Conservation (phyloP, 2,329 filamentous ascomycete species). For the Diaporthe capsici region DNA sequence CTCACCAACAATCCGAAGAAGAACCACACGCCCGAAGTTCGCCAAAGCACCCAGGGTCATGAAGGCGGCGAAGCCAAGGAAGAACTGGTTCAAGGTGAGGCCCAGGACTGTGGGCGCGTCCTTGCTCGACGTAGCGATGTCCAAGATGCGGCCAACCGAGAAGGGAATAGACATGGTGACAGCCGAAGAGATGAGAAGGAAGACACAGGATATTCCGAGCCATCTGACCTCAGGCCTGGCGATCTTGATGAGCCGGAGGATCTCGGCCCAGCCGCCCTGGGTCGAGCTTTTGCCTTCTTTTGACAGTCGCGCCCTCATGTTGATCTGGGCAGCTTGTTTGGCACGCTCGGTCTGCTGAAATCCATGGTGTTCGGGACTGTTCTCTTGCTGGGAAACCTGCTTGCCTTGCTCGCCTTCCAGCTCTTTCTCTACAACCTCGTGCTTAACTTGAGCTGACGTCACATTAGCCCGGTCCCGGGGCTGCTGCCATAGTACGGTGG, state of each 20-base stretch:
- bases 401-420: conserved; percentile 42
- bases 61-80: conserved; percentile 81
- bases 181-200: conserved; percentile 89
- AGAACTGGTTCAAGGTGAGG: conserved; percentile 88
- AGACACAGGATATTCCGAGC: conserved; percentile 83
- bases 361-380: conserved; percentile 49
- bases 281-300: conserved; percentile 78
- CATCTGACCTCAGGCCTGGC: conserved; percentile 86
- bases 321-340: conserved; percentile 87
- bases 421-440: conserved; percentile 29
- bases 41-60: conserved; percentile 87
- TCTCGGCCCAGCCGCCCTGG: conserved; percentile 76
- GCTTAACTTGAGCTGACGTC: conserved; percentile 35
- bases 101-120: conserved; percentile 84
- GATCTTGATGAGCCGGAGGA: conserved; percentile 90
- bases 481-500: conserved; percentile 42
- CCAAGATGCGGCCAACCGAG: conserved; percentile 95
- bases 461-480: conserved; percentile 38
- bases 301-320: conserved; percentile 87
- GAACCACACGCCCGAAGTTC: conserved; percentile 94
- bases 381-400: conserved; percentile 50
- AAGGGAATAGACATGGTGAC: conserved; percentile 98
- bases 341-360: conserved; percentile 83
- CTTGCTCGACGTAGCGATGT: conserved; percentile 84
- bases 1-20: conserved; percentile 94